phyloP scores from a whole-genome alignment of 2,329 filamentous ascomycete genomes.

The Penicillium thymicola region DNA sequence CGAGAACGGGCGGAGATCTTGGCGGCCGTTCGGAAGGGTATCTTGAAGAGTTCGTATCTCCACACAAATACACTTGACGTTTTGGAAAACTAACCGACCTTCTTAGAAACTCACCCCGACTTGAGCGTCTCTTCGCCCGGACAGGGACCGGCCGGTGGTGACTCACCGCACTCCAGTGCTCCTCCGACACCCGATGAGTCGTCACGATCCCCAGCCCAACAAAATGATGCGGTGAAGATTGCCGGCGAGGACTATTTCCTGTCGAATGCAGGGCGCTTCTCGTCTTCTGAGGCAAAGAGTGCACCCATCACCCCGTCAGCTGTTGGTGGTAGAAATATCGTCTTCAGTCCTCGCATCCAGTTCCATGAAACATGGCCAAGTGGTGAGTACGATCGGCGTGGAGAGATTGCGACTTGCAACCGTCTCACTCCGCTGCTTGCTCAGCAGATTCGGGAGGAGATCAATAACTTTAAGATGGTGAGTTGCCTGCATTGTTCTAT shows the following conservation, averaged over 20 bases:
- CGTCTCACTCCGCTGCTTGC: slow-evolving; percentile 93
- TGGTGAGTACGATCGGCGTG: slow-evolving; percentile 91
- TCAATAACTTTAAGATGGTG: slow-evolving; percentile 99
- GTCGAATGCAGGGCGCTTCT: slow-evolving; percentile 63
- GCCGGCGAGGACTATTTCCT: slow-evolving; percentile 89
- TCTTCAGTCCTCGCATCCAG: slow-evolving; percentile 86
- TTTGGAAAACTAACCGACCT: slow-evolving; percentile 1
- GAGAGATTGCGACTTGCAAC: slow-evolving; percentile 97
- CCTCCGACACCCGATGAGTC: slow-evolving; percentile 85
- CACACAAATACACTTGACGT: background rate
- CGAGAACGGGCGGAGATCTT: slow-evolving; percentile 87
- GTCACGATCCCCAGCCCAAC: slow-evolving; percentile 57
- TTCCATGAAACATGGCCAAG: slow-evolving; percentile 97
- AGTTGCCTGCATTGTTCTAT: slow-evolving; percentile 30
- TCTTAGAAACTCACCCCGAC: slow-evolving; percentile 49
- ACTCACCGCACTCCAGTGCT: slow-evolving; percentile 79
- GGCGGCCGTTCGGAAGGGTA: slow-evolving; percentile 90
- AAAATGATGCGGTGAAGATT: slow-evolving; percentile 68
- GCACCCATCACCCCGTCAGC: slow-evolving; percentile 71
- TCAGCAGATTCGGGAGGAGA: slow-evolving; percentile 98
- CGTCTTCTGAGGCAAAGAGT: slow-evolving; percentile 71
- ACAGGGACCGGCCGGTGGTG: slow-evolving; percentile 61
- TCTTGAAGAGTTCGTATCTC: slow-evolving; percentile 72
- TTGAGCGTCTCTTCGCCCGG: slow-evolving; percentile 68
- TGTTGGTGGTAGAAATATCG: slow-evolving; percentile 51